Conservation (phyloP, 495 filamentous ascomycete species). For the Chlorociboria aeruginascens region DNA sequence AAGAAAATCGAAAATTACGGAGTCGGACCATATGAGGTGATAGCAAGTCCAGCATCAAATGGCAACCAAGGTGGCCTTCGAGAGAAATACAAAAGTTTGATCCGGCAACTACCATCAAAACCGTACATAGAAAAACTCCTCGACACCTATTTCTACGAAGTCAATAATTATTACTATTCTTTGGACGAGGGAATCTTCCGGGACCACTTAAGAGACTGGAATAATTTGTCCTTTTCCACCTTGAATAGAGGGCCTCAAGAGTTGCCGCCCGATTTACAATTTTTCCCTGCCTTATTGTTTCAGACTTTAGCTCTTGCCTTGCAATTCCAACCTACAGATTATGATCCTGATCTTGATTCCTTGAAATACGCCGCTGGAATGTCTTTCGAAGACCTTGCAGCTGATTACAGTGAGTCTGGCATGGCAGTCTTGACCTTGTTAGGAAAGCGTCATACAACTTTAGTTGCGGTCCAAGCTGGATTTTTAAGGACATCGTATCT, state of each 20-base stretch:
- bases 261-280: slow-evolving; percentile 29
- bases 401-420: slow-evolving; percentile 46
- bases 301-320: slow-evolving; percentile 43
- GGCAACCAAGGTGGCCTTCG: slow-evolving; percentile 22
- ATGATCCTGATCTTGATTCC: slow-evolving; percentile 34
- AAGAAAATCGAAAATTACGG: slow-evolving; percentile 32
- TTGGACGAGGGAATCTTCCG: slow-evolving; percentile 41
- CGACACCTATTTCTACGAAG: slow-evolving; percentile 39
- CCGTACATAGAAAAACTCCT: slow-evolving; percentile 40
- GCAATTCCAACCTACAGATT: slow-evolving; percentile 35
- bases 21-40: slow-evolving; percentile 8
- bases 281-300: slow-evolving; percentile 45
- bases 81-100: slow-evolving; percentile 39
- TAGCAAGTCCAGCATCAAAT: slow-evolving; percentile 15
- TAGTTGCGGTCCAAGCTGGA: slow-evolving; percentile 43
- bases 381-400: slow-evolving; percentile 45
- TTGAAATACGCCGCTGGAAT: slow-evolving; percentile 47
- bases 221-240: slow-evolving; percentile 31
- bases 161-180: slow-evolving; percentile 48
- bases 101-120: slow-evolving; percentile 40
- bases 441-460: slow-evolving; percentile 40
- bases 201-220: slow-evolving; percentile 38
- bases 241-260: slow-evolving; percentile 30
- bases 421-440: slow-evolving; percentile 38
- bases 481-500: slow-evolving; percentile 37